Evolutionary conservation across 2,329 filamentous ascomycete species (phyloP), one percentile per base, ranked within the genome.

Genomic region (Huntiella bhutanensis): DNA sequence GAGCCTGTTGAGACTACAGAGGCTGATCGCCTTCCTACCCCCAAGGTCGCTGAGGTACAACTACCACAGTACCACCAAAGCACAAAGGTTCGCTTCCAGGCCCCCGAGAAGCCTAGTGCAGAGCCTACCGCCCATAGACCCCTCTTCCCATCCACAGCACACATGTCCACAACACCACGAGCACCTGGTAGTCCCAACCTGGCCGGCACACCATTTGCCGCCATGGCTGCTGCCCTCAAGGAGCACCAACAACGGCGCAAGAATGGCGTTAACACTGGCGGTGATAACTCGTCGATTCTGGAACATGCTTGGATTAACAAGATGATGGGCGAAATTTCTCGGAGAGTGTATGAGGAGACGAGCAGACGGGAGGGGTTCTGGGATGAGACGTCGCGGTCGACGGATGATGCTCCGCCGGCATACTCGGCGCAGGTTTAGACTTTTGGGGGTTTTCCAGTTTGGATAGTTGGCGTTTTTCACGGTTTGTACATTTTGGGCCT

Each of bases 311-410:
- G 83, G 82, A 81, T 91, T 63, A 77, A 80, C 65, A 91, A 94
- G 66, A 91, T 98, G 75, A 87, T 88, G 4, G 80, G 79, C 52
- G 91, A 96, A 61, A 88, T 96, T 55, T 85, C 86, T 33, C 70
- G 78, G 43, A 80, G 84, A 47, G 85, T 93, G 53, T 83, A 88
- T 53, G 83, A 94, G 54, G 83, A 94, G 63, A 91, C 94, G 62
- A 66, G 69, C 46, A 65, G 68, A 33, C 66, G 71, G 45, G 63
- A 65, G 19, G 60, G 60, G 4, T 64, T 69, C 44, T 73, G 69
- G 69, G 64, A 69, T 37, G 71, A 75, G 49, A 10, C 22, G 22
- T 28, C 22, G 6, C 22, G 22, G 22, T 62, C 66, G 45, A 70
- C 77, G 51, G 70, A 74, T 41, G 59, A 64, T 4, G 74, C 75